These are phyloP conservation scores for Magnolia officinalis DNA, from an alignment of 164 flowering plant species.

Conservation along the genomic window DNA sequence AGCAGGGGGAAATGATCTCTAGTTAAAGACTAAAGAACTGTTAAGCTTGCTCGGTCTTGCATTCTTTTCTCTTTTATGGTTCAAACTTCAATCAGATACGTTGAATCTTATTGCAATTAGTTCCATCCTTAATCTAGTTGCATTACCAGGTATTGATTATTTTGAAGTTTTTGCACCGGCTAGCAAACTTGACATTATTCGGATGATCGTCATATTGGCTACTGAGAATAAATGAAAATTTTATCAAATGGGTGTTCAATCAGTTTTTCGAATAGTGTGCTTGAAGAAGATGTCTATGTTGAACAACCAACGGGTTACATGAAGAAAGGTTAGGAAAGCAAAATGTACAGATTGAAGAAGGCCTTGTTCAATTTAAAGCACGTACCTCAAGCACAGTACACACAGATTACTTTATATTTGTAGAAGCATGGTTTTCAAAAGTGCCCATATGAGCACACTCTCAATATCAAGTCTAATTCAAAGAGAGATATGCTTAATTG, in stretches of 20 bases:
- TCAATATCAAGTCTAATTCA: background rate
- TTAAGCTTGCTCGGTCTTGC: too few species aligned
- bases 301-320: background rate
- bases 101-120: too few species aligned
- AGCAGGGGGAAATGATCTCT: too few species aligned
- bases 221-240: background rate
- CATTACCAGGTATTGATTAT: background rate
- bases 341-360: slow-evolving; percentile 7
- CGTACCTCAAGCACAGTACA: slow-evolving; percentile 6
- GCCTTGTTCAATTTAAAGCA: slow-evolving; percentile 8
- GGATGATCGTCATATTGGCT: background rate
- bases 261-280: background rate
- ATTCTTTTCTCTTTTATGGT: too few species aligned
- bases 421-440: background rate
- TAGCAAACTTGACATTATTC: background rate
- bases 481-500: too few species aligned
- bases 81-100: too few species aligned
- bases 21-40: too few species aligned
- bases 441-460: background rate
- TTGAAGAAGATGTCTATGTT: background rate
- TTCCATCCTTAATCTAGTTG: too few species aligned
- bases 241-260: background rate
- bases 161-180: background rate
- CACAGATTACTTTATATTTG: background rate
- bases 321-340: slow-evolving; percentile 4